A percentile compares a stretch with the other conserved stretches of the same genome.
phyloP scores from a whole-genome alignment of 2,329 filamentous ascomycete species.

The Talaromyces sp. region DNA sequence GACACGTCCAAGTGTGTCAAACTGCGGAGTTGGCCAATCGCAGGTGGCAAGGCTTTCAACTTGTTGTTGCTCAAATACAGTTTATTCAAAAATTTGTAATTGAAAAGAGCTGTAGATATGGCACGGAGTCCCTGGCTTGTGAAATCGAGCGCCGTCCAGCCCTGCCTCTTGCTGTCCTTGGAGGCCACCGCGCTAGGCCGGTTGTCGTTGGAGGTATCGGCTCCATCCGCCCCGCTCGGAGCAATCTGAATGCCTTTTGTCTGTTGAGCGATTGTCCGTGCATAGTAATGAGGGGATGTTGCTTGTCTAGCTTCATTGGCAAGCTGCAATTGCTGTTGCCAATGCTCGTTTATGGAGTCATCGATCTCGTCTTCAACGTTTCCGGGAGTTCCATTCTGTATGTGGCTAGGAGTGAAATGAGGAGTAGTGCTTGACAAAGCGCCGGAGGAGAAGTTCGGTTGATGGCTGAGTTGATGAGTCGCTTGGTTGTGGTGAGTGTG shows the following conservation, averaged over 20 bases:
- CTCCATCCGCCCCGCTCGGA: conserved; percentile 52
- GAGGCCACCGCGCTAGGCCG: conserved; percentile 65
- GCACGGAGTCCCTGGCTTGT: conserved; percentile 92
- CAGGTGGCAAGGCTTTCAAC: conserved; percentile 72
- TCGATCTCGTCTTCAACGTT: conserved; percentile 56
- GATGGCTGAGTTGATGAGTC: conserved; percentile 47
- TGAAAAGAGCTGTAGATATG: conserved; percentile 75
- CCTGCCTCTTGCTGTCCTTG: conserved; percentile 61
- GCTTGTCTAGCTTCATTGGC: conserved; percentile 71
- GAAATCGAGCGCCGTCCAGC: conserved; percentile 92
- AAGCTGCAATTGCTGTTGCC: conserved; percentile 81
- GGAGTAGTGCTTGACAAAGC: conserved; percentile 50
- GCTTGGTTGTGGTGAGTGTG: conserved; percentile 45
- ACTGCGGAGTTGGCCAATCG: conserved; percentile 78
- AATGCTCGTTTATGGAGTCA: conserved; percentile 68
- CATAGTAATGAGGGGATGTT: conserved; percentile 70
- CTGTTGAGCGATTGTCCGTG: conserved; percentile 48
- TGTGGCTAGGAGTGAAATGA: conserved; percentile 59
- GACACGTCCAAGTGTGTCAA: conserved; percentile 84
- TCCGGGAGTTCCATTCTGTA: conserved; percentile 60
- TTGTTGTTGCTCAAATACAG: conserved; percentile 94
- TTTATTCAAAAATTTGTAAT: conserved; percentile 84
- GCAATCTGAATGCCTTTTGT: conserved; percentile 46
- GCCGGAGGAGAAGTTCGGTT: conserved; percentile 51
- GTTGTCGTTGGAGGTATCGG: conserved; percentile 53